phyloP scores from a whole-genome alignment of 208 protist species.

The Angomonas deanei region DNA sequence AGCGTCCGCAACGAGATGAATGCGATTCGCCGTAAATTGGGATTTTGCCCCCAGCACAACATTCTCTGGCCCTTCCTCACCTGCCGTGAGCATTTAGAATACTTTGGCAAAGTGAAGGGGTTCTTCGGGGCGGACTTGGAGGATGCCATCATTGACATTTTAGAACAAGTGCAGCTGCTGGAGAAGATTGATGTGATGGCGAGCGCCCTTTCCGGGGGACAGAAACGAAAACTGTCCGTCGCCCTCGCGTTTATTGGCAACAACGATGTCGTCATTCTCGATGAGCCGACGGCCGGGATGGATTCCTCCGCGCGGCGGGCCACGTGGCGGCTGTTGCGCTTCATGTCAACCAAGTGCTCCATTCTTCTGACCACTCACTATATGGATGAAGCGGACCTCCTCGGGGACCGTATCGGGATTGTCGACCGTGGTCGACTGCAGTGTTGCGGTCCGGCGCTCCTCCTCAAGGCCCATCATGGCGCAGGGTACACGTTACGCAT shows the following conservation, averaged over 20 bases:
- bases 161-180: slow-evolving; percentile 39
- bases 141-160: slow-evolving; percentile 25
- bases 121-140: slow-evolving; percentile 36
- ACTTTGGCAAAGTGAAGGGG: slow-evolving; percentile 92
- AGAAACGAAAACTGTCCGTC: slow-evolving; percentile 77
- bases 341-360: slow-evolving; percentile 31
- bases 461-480: slow-evolving; percentile 51
- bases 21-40: slow-evolving; percentile 71
- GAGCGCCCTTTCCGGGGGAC: slow-evolving; percentile 50
- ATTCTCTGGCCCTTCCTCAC: slow-evolving; percentile 92
- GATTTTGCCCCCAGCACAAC: slow-evolving; percentile 96
- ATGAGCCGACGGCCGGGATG: slow-evolving; percentile 91
- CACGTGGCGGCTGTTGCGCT: slow-evolving; percentile 62
- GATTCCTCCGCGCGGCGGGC: slow-evolving; percentile 72
- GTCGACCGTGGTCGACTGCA: slow-evolving; percentile 50
- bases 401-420: slow-evolving; percentile 89
- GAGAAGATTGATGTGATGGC: slow-evolving; percentile 47
- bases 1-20: slow-evolving; percentile 44
- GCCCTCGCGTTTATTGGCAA: slow-evolving; percentile 81
- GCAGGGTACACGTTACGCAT: slow-evolving; percentile 53
- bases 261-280: slow-evolving; percentile 66
- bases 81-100: slow-evolving; percentile 85
- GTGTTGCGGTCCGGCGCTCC: slow-evolving; percentile 50
- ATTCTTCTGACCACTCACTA: slow-evolving; percentile 88
- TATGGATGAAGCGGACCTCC: slow-evolving; percentile 95